phyloP scores from a whole-genome alignment of 768 basidiomycete species.

The Rubroboletus satanas region DNA sequence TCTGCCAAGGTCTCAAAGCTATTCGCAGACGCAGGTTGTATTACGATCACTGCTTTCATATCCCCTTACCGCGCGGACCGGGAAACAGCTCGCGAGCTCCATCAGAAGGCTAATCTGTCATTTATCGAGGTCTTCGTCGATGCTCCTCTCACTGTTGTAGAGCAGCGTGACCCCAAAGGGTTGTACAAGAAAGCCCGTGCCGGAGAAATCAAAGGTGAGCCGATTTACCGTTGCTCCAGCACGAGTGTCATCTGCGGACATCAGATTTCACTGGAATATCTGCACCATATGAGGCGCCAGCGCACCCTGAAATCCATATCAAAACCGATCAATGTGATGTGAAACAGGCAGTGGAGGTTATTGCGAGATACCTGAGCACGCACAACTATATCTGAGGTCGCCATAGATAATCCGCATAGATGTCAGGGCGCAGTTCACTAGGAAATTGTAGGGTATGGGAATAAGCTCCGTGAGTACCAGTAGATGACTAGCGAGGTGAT shows the following conservation, averaged over 20 bases:
- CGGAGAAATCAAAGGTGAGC: constrained; percentile 89
- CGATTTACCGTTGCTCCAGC: neutral
- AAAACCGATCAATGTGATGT: constrained; percentile 80
- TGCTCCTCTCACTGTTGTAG: constrained; percentile 83
- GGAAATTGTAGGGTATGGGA: constrained; percentile 12
- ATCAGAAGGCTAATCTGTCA: constrained; percentile 64
- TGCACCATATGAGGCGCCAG: constrained; percentile 92
- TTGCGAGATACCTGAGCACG: constrained; percentile 72
- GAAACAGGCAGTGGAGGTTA: constrained; percentile 68
- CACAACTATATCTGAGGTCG: constrained; percentile 52
- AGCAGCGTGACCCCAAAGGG: constrained; percentile 94
- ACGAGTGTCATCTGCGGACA: constrained; percentile 5
- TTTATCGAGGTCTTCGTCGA: constrained; percentile 97
- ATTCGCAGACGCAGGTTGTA: constrained; percentile 83
- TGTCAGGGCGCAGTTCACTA: constrained; percentile 6
- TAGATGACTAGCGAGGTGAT: constrained; percentile 18
- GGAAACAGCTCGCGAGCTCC: constrained; percentile 74
- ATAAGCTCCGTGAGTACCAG: constrained; percentile 10
- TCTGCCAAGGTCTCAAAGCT: constrained; percentile 79
- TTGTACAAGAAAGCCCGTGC: constrained; percentile 94
- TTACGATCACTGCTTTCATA: constrained; percentile 94
- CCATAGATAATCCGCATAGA: constrained; percentile 18
- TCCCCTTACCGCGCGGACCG: constrained; percentile 95
- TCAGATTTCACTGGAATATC: constrained; percentile 97
- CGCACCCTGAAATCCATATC: constrained; percentile 85